Evolutionary conservation across 345 rosid genomes (phyloP), one percentile per base, ranked within the genome.

Genomic region (Brassica napus): DNA sequence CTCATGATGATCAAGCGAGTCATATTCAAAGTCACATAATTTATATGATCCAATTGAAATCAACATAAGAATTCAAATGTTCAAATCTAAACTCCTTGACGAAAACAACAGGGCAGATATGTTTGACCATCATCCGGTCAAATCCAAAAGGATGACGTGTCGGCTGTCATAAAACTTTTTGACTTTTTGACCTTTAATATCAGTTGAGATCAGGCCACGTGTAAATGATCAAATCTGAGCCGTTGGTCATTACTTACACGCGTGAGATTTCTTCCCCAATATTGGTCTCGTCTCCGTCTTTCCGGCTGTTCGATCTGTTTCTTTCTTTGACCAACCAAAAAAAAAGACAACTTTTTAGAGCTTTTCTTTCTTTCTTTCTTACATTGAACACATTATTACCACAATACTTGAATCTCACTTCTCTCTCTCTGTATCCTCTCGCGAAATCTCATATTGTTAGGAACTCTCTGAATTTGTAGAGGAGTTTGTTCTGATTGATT

Each of bases 351-450:
- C 37, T 8, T 64, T 77, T 54, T 21, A 26, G 58, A 49, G 65
- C 65, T 54, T 71, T 71, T 28, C 23, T 71, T 55, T 16, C 60
- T 18, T 72, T 42, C 59, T 72, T 70, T 34, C 64, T 71, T 71
- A 60, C 82, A 72, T 73, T 68, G 47, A 73, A 49, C 65, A 73
- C 74, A 73, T 72, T 11, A 30, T 30, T 30, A 4, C 6, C 15
- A 44, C 74, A 5, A 79, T 74, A 73, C 78, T 79, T 79, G 74
- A 79, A 52, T 62, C 70, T 68, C 60, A 73, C 75, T 61, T 74
- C 74, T 55, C 14, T 42, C 49, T 39, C 35, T 39, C 47, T 10
- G 3, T 39, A 8, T 10, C 12, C 47, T 39, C 47, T 37, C 42
- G 42, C 34, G 5, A n/a, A 7, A 6, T n/a, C 44, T 34, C 68